These are phyloP conservation scores for Aurinia saxatilis DNA, from an alignment of 345 rosid genomes.

Conservation along the genomic window DNA sequence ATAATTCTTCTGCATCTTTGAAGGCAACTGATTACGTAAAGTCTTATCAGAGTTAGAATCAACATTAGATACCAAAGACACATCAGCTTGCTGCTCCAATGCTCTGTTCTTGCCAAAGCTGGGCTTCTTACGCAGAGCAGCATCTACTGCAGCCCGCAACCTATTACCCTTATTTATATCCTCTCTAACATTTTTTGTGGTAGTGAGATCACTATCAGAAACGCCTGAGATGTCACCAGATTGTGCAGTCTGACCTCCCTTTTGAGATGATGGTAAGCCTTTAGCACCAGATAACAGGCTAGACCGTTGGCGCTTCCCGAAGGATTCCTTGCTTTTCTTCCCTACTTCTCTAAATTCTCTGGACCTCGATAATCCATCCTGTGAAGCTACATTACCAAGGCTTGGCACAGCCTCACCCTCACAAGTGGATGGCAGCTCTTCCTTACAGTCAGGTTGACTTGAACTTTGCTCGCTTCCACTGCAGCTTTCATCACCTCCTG, in stretches of 20 bases:
- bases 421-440: conserved; percentile 53
- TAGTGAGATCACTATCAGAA: conserved; percentile 41
- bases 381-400: conserved; percentile 38
- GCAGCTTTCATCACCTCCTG: conserved; percentile 49
- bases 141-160: conserved; percentile 76
- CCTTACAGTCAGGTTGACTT: conserved; percentile 43
- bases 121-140: conserved; percentile 70
- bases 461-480: conserved; percentile 43
- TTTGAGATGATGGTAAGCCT: conserved; percentile 39
- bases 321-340: conserved; percentile 51
- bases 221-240: conserved; percentile 29
- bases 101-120: conserved; percentile 54
- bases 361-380: conserved; percentile 45
- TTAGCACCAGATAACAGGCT: conserved; percentile 34
- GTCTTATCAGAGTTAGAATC: conserved; percentile 36
- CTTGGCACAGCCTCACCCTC: conserved; percentile 38
- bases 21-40: conserved; percentile 41
- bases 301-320: conserved; percentile 41
- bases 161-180: conserved; percentile 49
- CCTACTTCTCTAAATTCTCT: conserved; percentile 46
- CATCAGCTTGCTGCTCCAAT: conserved; percentile 48
- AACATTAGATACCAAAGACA: conserved; percentile 32
- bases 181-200: conserved; percentile 42
- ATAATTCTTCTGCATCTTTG: conserved; percentile 33
- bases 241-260: conserved; percentile 54